Conservation (phyloP, 192 early-diverging fungal genomes). For the Coemansia sp. region DNA sequence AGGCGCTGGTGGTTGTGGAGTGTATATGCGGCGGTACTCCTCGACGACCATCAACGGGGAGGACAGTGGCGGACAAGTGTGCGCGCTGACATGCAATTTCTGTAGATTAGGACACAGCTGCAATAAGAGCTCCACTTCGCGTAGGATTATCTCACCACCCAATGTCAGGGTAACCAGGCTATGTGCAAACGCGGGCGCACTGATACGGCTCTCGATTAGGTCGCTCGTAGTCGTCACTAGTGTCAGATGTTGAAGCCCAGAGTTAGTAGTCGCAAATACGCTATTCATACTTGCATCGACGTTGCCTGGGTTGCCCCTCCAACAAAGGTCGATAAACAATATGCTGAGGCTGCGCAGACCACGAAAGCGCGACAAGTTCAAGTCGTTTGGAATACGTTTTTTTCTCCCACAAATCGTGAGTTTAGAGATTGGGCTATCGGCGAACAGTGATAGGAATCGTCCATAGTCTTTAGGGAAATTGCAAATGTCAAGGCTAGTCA, state of each 20-base stretch:
- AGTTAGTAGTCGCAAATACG: background rate
- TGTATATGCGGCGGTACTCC: background rate
- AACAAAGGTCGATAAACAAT: background rate
- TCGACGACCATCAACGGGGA: background rate
- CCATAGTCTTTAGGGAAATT: background rate
- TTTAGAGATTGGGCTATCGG: background rate
- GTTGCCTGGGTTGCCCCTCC: too few species aligned
- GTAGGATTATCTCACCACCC: background rate
- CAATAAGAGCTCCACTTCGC: background rate
- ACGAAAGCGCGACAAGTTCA: background rate
- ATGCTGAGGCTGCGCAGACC: background rate
- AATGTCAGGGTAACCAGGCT: background rate
- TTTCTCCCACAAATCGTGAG: background rate
- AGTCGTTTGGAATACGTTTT: background rate
- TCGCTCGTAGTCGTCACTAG: background rate
- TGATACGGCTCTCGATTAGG: too few species aligned
- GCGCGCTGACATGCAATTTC: background rate
- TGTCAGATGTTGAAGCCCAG: background rate
- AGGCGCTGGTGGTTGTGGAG: background rate
- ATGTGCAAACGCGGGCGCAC: background rate
- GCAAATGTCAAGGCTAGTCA: background rate
- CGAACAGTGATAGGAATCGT: background rate
- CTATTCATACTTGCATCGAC: background rate
- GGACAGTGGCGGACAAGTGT: background rate
- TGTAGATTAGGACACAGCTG: background rate